Conservation (phyloP, 1,139 yeast genomes). For the Hansenula anomala region DNA sequence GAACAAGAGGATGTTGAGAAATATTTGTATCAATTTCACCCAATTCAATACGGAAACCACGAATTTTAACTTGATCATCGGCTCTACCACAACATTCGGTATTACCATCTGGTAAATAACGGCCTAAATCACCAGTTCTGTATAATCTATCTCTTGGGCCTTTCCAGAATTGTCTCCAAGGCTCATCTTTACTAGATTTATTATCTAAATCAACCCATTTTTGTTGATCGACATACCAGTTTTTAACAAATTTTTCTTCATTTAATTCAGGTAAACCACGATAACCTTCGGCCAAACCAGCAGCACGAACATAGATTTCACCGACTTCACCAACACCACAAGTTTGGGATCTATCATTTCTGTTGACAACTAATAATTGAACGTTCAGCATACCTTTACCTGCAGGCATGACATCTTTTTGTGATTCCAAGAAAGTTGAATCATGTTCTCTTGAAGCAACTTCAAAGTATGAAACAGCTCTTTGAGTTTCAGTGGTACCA, state of each 20-base stretch:
- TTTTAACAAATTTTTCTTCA: constrained; percentile 77
- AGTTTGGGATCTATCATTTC: constrained; percentile 79
- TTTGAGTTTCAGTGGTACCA: constrained; percentile 98
- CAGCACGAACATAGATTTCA: constrained; percentile 97
- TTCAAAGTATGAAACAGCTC: constrained; percentile 93
- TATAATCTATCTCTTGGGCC: constrained; percentile 96
- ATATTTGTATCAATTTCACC: constrained; percentile 98
- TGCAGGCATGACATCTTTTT: constrained; percentile 97
- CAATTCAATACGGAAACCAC: constrained; percentile 96
- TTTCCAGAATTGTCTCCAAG: constrained; percentile 80
- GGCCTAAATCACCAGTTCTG: constrained; percentile 96
- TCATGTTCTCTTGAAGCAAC: constrained; percentile 70
- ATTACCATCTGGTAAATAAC: constrained; percentile 94
- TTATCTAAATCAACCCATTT: constrained; percentile 58
- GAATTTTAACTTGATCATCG: constrained; percentile 96
- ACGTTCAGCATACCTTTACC: constrained; percentile 97
- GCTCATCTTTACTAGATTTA: constrained; percentile 33
- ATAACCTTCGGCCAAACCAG: constrained; percentile 95
- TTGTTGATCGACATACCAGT: constrained; percentile 73
- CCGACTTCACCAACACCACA: constrained; percentile 99
- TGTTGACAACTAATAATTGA: constrained; percentile 87
- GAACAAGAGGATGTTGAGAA: constrained; percentile 84
- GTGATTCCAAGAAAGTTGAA: constrained; percentile 69
- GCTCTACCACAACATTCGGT: constrained; percentile 99
- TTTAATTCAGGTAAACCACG: constrained; percentile 87